Percentiles rank a stretch among this genome's conserved stretches.
These are phyloP conservation scores for Kuraishia piskuri DNA, from an alignment of 805 yeast genomes.

Conservation along the genomic window DNA sequence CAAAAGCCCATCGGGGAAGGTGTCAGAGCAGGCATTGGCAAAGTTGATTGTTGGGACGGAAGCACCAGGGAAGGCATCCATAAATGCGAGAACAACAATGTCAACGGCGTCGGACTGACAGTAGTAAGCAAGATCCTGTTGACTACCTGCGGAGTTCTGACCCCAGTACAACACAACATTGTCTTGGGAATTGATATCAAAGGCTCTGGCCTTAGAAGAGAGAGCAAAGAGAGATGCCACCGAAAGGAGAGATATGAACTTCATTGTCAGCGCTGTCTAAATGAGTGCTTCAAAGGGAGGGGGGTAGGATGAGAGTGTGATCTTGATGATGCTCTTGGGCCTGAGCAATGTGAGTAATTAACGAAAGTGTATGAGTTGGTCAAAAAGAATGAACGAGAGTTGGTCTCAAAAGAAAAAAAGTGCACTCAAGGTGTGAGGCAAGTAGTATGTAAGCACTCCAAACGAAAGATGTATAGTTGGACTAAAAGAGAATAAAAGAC, in stretches of 20 bases:
- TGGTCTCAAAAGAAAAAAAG: not conserved
- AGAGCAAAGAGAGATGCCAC: conserved; percentile 3
- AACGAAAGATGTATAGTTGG: not conserved
- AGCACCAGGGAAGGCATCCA: conserved; percentile 46
- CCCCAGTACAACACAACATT: conserved; percentile 89
- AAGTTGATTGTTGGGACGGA: conserved; percentile 42
- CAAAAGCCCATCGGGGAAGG: conserved; percentile 33
- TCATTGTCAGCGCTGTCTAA: not conserved
- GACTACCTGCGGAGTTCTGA: conserved; percentile 64
- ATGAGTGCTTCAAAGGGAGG: too few relatives aligned
- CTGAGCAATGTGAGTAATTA: not conserved
- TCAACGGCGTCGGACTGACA: conserved; percentile 67
- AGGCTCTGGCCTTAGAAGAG: conserved; percentile 13
- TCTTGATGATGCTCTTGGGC: not conserved
- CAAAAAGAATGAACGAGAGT: not conserved
- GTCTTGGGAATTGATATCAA: conserved; percentile 29
- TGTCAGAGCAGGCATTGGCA: conserved; percentile 37
- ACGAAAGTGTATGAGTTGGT: not conserved
- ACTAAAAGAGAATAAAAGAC: not conserved
- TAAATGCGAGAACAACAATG: conserved; percentile 62
- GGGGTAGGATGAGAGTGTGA: not conserved
- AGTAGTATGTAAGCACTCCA: not conserved
- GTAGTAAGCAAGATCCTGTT: conserved; percentile 40
- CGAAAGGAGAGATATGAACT: not conserved
- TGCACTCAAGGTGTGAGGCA: not conserved